phyloP scores from a whole-genome alignment of 2,329 filamentous ascomycete genomes.

The Colletotrichum phormii region DNA sequence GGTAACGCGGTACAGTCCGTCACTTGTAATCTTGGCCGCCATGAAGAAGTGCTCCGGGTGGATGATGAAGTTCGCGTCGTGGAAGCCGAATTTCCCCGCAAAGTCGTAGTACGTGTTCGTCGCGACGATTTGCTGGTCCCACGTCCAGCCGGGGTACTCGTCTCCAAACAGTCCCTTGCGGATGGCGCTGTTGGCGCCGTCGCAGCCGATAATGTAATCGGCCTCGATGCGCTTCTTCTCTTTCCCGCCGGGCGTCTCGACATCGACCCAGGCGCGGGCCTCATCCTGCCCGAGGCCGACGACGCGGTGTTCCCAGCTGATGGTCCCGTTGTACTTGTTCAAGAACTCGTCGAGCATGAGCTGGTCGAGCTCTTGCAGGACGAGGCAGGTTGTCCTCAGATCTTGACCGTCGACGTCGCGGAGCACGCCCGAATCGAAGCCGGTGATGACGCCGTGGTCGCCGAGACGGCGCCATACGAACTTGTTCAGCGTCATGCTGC shows the following conservation, averaged over 20 bases:
- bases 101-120: slow-evolving; percentile 75
- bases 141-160: slow-evolving; percentile 70
- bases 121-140: slow-evolving; percentile 70
- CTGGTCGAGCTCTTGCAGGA: slow-evolving; percentile 55
- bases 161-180: slow-evolving; percentile 62
- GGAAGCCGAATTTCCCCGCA: slow-evolving; percentile 60
- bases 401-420: slow-evolving; percentile 52
- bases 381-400: slow-evolving; percentile 53
- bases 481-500: slow-evolving; percentile 51
- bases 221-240: slow-evolving; percentile 49
- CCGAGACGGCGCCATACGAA: slow-evolving; percentile 53
- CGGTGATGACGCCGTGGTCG: slow-evolving; percentile 49
- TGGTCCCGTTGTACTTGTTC: slow-evolving; percentile 46
- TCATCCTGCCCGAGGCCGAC: slow-evolving; percentile 58
- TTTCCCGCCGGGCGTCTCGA: slow-evolving; percentile 46
- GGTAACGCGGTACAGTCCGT: slow-evolving; percentile 72
- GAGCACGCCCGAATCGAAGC: slow-evolving; percentile 49
- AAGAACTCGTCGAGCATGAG: slow-evolving; percentile 56
- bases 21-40: slow-evolving; percentile 68
- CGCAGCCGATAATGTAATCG: slow-evolving; percentile 68
- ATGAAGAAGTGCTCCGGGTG: slow-evolving; percentile 71
- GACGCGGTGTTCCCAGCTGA: slow-evolving; percentile 61
- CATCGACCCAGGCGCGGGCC: slow-evolving; percentile 56
- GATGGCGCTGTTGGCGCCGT: slow-evolving; percentile 63
- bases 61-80: slow-evolving; percentile 70